Percentiles rank a stretch among this genome's conserved stretches.
phyloP scores from a whole-genome alignment of 352 stramenopile genomes.

The Aphanomyces invadans region DNA sequence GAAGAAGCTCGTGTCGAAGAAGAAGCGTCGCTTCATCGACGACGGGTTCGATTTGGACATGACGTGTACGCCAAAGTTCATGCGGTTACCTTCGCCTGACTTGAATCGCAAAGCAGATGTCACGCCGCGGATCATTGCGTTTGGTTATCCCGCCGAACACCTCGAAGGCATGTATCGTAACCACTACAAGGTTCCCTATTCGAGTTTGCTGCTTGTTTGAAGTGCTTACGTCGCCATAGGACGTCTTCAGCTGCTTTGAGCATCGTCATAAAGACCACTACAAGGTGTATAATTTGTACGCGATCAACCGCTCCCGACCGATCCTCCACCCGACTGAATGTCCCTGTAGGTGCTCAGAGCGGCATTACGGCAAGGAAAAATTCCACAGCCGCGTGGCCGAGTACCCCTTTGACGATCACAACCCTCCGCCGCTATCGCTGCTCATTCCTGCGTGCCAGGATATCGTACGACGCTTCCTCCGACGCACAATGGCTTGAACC shows the following conservation, averaged over 20 bases:
- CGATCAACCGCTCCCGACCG: neutral
- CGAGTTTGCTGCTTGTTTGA: too few relatives aligned
- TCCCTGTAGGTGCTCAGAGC: slow-evolving; percentile 66
- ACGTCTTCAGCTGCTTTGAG: slow-evolving; percentile 88
- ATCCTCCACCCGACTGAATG: too few relatives aligned
- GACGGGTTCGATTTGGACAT: slow-evolving; percentile 90
- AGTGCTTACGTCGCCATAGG: slow-evolving; percentile 28
- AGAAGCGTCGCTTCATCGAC: slow-evolving; percentile 80
- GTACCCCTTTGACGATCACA: slow-evolving; percentile 86
- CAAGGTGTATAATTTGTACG: slow-evolving; percentile 86
- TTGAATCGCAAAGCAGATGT: slow-evolving; percentile 36
- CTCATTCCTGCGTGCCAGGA: slow-evolving; percentile 63
- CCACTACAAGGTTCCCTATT: slow-evolving; percentile 45
- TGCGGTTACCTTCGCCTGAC: neutral
- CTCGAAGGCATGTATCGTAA: slow-evolving; percentile 87
- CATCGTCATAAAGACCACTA: slow-evolving; percentile 66
- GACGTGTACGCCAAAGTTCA: slow-evolving; percentile 37
- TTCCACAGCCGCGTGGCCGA: slow-evolving; percentile 58
- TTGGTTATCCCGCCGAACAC: slow-evolving; percentile 83
- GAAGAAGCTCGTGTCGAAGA: slow-evolving; percentile 86
- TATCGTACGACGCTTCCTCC: slow-evolving; percentile 23
- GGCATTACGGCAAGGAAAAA: slow-evolving; percentile 66
- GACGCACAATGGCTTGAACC: too few relatives aligned
- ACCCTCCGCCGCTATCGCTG: slow-evolving; percentile 63
- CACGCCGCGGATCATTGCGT: slow-evolving; percentile 73